phyloP scores from a whole-genome alignment of 2,329 filamentous ascomycete genomes.

The Oidium heveae region DNA sequence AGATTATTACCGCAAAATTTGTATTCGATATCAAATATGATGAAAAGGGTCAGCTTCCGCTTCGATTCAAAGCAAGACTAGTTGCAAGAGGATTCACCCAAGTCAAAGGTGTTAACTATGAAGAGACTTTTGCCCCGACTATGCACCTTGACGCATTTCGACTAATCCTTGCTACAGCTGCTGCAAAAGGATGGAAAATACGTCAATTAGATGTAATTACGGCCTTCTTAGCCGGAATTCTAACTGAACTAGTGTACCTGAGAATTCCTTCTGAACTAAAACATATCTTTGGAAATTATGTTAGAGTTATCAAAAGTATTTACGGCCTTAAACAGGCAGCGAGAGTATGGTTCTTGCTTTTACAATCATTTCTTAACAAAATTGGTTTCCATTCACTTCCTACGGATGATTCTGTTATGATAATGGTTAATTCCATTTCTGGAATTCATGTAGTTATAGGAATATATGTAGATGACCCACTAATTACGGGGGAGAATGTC shows the following conservation, averaged over 20 bases:
- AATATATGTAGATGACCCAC: not conserved
- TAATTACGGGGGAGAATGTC: not conserved
- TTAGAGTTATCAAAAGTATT: constrained; percentile 9
- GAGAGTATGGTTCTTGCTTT: constrained; percentile 8
- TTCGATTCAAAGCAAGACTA: not conserved
- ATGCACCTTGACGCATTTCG: not conserved
- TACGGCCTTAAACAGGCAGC: constrained; percentile 14
- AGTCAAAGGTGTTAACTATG: not conserved
- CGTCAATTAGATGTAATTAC: constrained; percentile 1
- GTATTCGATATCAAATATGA: not conserved
- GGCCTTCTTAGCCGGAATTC: constrained; percentile 12
- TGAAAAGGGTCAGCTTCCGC: not conserved
- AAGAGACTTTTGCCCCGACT: not conserved
- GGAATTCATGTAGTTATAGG: not conserved
- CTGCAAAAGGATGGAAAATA: not conserved
- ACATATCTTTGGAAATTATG: constrained; percentile 3
- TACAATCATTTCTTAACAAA: constrained; percentile 2
- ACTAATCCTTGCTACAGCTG: not conserved
- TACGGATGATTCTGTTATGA: not conserved
- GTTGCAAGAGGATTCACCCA: not conserved
- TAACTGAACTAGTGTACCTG: constrained; percentile 12
- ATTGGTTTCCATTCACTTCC: not conserved
- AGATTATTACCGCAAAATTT: not conserved
- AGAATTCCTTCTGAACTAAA: constrained; percentile 6
- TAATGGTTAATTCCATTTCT: not conserved